These are phyloP conservation scores for Chlorella sp. DNA, from an alignment of 139 green algal species.

Conservation along the genomic window DNA sequence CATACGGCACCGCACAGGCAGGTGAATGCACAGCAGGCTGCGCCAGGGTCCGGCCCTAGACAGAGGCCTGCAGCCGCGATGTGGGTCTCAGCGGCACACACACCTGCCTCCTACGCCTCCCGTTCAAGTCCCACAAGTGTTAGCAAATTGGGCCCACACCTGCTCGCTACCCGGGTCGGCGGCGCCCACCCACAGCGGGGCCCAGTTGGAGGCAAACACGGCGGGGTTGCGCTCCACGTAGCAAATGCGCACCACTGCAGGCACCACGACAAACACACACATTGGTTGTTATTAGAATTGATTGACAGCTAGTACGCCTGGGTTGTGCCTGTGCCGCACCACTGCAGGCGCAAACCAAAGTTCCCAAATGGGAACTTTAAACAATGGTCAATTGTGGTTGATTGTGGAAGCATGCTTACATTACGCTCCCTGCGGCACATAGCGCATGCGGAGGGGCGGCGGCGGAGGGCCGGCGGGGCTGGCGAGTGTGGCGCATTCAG, in stretches of 20 bases:
- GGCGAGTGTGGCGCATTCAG: too few relatives aligned
- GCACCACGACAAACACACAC: background rate
- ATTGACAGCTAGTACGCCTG: background rate
- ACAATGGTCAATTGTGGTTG: too few relatives aligned
- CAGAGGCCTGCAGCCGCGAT: background rate
- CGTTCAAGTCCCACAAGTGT: background rate
- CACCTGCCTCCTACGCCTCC: background rate
- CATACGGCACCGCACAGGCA: too few relatives aligned
- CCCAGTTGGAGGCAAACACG: constrained; percentile 31
- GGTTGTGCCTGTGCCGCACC: background rate
- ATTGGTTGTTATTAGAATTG: background rate
- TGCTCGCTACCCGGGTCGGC: constrained; percentile 1
- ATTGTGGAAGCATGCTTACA: too few relatives aligned
- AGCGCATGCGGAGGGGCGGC: too few relatives aligned
- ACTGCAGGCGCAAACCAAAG: too few relatives aligned
- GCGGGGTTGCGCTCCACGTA: constrained; percentile 1
- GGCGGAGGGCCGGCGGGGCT: too few relatives aligned
- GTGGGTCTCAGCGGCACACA: background rate
- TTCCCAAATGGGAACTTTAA: too few relatives aligned
- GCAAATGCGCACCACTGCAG: background rate
- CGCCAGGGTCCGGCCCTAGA: background rate
- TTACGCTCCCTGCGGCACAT: too few relatives aligned
- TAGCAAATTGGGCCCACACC: background rate
- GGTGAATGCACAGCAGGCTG: too few relatives aligned
- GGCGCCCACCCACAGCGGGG: constrained; percentile 19